Percentiles rank a stretch among this genome's conserved stretches.
phyloP scores from a whole-genome alignment of 805 yeast genomes.

The Schwanniomyces polymorphus region DNA sequence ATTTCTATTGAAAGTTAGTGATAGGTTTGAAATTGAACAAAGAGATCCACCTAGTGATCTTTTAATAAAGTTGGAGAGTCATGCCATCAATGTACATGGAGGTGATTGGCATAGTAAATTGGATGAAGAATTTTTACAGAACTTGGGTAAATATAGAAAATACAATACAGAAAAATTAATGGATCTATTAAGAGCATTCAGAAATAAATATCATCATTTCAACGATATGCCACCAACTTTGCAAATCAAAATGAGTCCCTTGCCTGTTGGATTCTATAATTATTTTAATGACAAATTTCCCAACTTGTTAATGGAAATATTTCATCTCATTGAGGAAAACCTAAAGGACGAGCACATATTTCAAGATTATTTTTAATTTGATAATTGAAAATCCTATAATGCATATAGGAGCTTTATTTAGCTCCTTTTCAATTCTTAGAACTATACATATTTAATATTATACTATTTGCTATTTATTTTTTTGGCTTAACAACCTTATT shows the following conservation, averaged over 20 bases:
- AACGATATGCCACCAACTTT: conserved; percentile 80
- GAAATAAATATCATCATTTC: conserved; percentile 94
- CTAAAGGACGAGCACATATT: conserved; percentile 66
- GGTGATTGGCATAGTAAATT: conserved; percentile 79
- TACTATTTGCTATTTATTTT: conserved; percentile 5
- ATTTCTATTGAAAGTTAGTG: conserved; percentile 84
- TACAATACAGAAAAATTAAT: conserved; percentile 75
- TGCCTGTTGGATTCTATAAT: conserved; percentile 81
- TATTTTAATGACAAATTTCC: conserved; percentile 82
- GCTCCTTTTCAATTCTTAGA: conserved; percentile 1
- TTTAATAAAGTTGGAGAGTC: conserved; percentile 53
- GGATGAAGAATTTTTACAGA: conserved; percentile 72
- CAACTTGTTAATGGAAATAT: conserved; percentile 69
- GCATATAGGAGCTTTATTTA: conserved; percentile 5
- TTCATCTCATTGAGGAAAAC: conserved; percentile 56
- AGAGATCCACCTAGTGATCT: conserved; percentile 75
- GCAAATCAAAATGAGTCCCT: conserved; percentile 65
- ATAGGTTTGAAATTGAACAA: conserved; percentile 81
- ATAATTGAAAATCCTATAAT: not conserved
- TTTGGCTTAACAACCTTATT: conserved; percentile 1
- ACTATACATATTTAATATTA: not conserved
- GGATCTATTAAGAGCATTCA: conserved; percentile 84
- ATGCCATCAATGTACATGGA: conserved; percentile 48
- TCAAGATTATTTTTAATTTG: conserved; percentile 28
- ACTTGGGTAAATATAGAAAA: conserved; percentile 87